Conservation (phyloP, 352 stramenopile species). For the Pythium aphanidermatum region DNA sequence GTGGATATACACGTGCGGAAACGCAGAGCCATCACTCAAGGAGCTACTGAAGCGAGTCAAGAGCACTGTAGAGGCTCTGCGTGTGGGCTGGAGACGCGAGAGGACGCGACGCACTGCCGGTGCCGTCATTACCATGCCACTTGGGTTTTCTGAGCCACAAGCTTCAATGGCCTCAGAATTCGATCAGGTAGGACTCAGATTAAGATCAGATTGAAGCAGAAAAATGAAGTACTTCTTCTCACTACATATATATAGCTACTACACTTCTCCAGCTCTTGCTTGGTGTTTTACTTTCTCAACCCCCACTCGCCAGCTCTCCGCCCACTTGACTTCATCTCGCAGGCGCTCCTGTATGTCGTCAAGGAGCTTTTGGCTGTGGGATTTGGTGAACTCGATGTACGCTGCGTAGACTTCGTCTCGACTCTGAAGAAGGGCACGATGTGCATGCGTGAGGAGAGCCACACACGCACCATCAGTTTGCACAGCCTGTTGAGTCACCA, state of each 20-base stretch:
- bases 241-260: too few relatives aligned
- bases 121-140: too few relatives aligned
- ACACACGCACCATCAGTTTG: slow-evolving; percentile 29
- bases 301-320: slow-evolving; percentile 36
- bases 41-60: too few relatives aligned
- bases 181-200: too few relatives aligned
- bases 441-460: slow-evolving; percentile 48
- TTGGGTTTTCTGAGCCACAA: too few relatives aligned
- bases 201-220: too few relatives aligned
- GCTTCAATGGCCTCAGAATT: too few relatives aligned
- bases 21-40: too few relatives aligned
- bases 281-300: slow-evolving; percentile 26
- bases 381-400: slow-evolving; percentile 26
- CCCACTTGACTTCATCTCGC: slow-evolving; percentile 54
- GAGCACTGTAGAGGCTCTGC: too few relatives aligned
- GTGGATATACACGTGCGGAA: slow-evolving; percentile 15
- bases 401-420: slow-evolving; percentile 37
- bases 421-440: slow-evolving; percentile 40
- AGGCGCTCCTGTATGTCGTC: slow-evolving; percentile 32
- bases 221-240: too few relatives aligned
- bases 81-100: too few relatives aligned
- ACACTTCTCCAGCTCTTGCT: background rate
- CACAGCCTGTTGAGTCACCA: slow-evolving; percentile 13
- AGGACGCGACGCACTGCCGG: too few relatives aligned
- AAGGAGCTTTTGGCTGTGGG: slow-evolving; percentile 15